Evolutionary conservation across 441 rosid genomes (phyloP), one percentile per base, ranked within the genome.

Genomic region (Erodium trifolium): DNA sequence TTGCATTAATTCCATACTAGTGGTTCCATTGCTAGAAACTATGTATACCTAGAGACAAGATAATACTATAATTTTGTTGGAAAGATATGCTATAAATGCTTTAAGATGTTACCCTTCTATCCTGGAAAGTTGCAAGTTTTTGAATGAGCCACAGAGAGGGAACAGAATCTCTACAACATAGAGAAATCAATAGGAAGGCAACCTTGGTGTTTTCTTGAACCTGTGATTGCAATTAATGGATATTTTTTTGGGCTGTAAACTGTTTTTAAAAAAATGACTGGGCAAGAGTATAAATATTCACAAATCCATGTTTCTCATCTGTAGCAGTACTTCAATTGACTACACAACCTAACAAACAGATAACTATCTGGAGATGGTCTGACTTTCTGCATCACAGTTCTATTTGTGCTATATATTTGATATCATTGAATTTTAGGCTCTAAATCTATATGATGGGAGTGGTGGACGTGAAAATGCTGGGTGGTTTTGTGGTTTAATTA

Each of bases 1-100:
- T 41, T 41, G 45, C 12, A 41, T 41, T 8, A 8, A 72, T 16
- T 72, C 66, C 63, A 31, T 73, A 19, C 69, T 43, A 19, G 31
- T 29, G 14, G 29, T 13, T 3, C n/a, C 11, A 16, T 27, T 49
- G 57, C 17, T 49, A 13, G 57, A 49, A 49, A 62, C 4, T 8
- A 8, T 19, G 9, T 60, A 11, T 16, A 12, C 14, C 10, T 11
- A 11, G 53, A 47, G 53, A 47, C 53, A 11, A 47, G 14, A 12
- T 11, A 47, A n/a, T 14, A 49, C 18, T 49, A 23, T 23, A 14
- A 49, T 49, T 49, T 49, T 13, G 57, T n/a, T 49, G 55, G 55
- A 12, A 49, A 49, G 6, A 13, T 49, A 49, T 49, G 55, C 55
- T 49, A 49, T 49, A 47, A 47, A 49, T 49, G 14, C 16, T 2